Evolutionary conservation across 768 basidiomycete genomes (phyloP).

Genomic region (Vararia minispora): DNA sequence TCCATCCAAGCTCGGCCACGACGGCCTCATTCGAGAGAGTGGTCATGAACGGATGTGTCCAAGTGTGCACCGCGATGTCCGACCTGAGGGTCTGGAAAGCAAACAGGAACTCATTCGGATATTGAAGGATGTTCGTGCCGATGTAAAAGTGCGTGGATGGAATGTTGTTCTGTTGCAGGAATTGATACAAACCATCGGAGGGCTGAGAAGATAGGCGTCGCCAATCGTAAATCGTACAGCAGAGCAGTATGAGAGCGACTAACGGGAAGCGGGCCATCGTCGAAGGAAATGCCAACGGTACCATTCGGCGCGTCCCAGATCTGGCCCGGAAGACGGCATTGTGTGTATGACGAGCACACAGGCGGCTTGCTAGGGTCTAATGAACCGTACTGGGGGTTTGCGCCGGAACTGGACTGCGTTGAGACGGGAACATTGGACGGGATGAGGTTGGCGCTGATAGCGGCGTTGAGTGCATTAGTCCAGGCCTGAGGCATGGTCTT

Average conservation of each 20-base stretch:
- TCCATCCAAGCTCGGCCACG: constrained; percentile 74
- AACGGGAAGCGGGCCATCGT: constrained; percentile 26
- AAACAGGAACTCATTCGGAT: constrained; percentile 21
- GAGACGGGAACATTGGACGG: constrained; percentile 24
- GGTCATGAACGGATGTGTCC: constrained; percentile 76
- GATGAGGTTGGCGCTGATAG: constrained; percentile 24
- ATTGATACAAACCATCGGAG: constrained; percentile 25
- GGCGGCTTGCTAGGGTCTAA: constrained; percentile 14
- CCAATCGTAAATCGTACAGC: background rate
- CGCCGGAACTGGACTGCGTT: constrained; percentile 15
- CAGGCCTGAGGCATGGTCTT: constrained; percentile 26
- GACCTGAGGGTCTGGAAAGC: constrained; percentile 22
- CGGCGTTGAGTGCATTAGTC: constrained; percentile 26
- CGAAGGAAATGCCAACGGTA: constrained; percentile 23
- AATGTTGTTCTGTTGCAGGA: constrained; percentile 26
- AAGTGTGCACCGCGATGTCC: constrained; percentile 45
- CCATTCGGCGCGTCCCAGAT: constrained; percentile 30
- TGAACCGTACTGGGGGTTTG: constrained; percentile 10
- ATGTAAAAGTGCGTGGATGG: constrained; percentile 37
- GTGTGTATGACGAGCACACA: constrained; percentile 27
- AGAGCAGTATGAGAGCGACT: too few relatives aligned
- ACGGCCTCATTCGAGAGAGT: constrained; percentile 56
- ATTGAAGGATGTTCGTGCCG: constrained; percentile 28
- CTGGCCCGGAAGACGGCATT: constrained; percentile 21
- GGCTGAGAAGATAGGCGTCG: constrained; percentile 7